Conservation (phyloP, 2,329 filamentous ascomycete species). For the Penicillium crustosum region DNA sequence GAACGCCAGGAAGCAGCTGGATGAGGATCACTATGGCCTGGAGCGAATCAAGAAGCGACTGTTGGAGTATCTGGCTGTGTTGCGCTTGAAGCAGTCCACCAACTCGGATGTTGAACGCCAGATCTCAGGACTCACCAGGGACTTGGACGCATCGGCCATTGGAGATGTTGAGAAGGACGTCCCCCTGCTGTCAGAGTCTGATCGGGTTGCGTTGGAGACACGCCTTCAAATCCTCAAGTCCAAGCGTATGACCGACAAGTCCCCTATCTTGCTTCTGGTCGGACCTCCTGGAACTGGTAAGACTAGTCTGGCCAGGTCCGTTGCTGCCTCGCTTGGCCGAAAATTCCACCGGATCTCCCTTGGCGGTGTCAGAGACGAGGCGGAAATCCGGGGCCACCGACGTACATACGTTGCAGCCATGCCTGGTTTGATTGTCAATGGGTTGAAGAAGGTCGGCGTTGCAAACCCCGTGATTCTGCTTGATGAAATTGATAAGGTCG, state of each 20-base stretch:
- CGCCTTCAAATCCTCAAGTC: slow-evolving; percentile 75
- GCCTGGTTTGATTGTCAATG: slow-evolving; percentile 92
- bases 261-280: slow-evolving; percentile 88
- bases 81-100: slow-evolving; percentile 88
- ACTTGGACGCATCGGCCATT: slow-evolving; percentile 39
- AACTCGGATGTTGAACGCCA: slow-evolving; percentile 81
- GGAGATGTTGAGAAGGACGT: slow-evolving; percentile 60
- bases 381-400: slow-evolving; percentile 91
- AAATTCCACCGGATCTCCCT: slow-evolving; percentile 98
- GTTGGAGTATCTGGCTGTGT: slow-evolving; percentile 92
- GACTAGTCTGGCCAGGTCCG: slow-evolving; percentile 89
- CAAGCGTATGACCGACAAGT: slow-evolving; percentile 89
- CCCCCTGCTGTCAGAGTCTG: slow-evolving; percentile 47
- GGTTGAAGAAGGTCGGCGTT: slow-evolving; percentile 91
- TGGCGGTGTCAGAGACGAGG: slow-evolving; percentile 92
- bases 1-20: slow-evolving; percentile 81
- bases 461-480: slow-evolving; percentile 93
- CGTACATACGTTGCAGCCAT: slow-evolving; percentile 98
- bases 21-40: slow-evolving; percentile 93
- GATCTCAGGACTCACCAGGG: slow-evolving; percentile 57
- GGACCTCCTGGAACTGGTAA: slow-evolving; percentile 95
- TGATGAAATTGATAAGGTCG: slow-evolving; percentile 97
- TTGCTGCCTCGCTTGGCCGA: slow-evolving; percentile 85
- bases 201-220: slow-evolving; percentile 51
- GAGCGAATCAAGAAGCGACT: slow-evolving; percentile 97